Conservation (phyloP, 306 rosid species). For the Vachellia collinsii region DNA sequence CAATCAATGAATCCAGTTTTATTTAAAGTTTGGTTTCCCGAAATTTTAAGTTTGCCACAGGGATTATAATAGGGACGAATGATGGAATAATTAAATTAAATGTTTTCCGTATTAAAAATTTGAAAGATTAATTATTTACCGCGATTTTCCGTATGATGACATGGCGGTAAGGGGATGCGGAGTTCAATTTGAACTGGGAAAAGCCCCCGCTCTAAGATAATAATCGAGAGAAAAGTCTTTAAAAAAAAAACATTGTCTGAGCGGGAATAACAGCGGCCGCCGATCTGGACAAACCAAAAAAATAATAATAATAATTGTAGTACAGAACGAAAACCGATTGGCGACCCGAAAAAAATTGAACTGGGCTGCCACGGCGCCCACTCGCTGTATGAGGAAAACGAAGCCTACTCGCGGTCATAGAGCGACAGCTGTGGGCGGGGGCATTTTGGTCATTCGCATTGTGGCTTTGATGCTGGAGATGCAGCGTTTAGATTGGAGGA, state of each 20-base stretch:
- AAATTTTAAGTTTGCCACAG: neutral
- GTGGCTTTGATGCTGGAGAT: too few relatives aligned
- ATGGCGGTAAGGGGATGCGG: slow-evolving; percentile 40
- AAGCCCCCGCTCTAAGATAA: slow-evolving; percentile 48
- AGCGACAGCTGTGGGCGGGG: too few relatives aligned
- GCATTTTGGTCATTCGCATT: too few relatives aligned
- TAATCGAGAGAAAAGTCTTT: slow-evolving; percentile 29
- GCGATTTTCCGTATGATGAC: slow-evolving; percentile 36
- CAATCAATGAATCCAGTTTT: neutral
- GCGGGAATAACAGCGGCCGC: slow-evolving; percentile 88
- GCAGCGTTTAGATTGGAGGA: neutral
- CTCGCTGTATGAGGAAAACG: neutral
- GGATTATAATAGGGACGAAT: neutral
- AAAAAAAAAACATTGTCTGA: slow-evolving; percentile 41
- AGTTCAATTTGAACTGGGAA: slow-evolving; percentile 43
- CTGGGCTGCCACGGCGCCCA: neutral
- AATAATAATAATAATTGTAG: neutral
- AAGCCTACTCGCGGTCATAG: too few relatives aligned
- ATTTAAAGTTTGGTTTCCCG: neutral
- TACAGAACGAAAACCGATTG: too few relatives aligned
- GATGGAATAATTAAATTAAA: neutral
- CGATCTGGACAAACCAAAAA: neutral
- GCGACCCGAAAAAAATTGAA: too few relatives aligned
- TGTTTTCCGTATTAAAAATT: neutral
- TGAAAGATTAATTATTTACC: neutral